phyloP scores from a whole-genome alignment of 1,284 basidiomycete species.

The Amylostereum areolatum region DNA sequence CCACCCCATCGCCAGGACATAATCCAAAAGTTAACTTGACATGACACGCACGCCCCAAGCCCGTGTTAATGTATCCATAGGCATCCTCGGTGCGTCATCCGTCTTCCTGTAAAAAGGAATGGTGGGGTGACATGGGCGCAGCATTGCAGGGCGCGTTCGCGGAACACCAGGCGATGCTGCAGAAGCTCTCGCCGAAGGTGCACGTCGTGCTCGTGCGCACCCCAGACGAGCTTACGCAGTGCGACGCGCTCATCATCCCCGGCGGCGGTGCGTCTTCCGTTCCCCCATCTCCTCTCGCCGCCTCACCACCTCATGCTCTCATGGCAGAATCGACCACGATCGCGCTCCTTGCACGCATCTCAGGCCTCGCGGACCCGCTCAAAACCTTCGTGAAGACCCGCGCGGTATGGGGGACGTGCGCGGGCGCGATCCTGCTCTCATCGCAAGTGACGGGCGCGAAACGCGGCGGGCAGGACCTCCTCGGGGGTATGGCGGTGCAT shows the following conservation, averaged over 20 bases:
- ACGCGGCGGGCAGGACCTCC: conserved; percentile 82
- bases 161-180: conserved; percentile 77
- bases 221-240: conserved; percentile 66
- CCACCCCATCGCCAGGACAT: background rate
- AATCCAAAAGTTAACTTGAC: background rate
- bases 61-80: conserved; percentile 20
- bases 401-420: conserved; percentile 95
- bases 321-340: conserved; percentile 87
- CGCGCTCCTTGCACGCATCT: conserved; percentile 74
- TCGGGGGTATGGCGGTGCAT: conserved; percentile 78
- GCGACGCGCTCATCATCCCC: conserved; percentile 88
- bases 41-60: conserved; percentile 6
- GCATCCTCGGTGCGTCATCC: conserved; percentile 26
- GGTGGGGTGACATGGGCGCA: conserved; percentile 19
- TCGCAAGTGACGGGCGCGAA: conserved; percentile 72
- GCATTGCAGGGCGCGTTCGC: conserved; percentile 93
- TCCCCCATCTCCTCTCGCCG: background rate
- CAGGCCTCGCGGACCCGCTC: conserved; percentile 78
- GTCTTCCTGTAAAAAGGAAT: background rate
- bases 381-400: conserved; percentile 61
- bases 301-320: background rate
- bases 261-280: conserved; percentile 59
- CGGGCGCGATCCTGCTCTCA: conserved; percentile 90
- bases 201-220: conserved; percentile 68
- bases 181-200: conserved; percentile 47